phyloP scores from a whole-genome alignment of 441 rosid genomes.

The Melastoma candidum region DNA sequence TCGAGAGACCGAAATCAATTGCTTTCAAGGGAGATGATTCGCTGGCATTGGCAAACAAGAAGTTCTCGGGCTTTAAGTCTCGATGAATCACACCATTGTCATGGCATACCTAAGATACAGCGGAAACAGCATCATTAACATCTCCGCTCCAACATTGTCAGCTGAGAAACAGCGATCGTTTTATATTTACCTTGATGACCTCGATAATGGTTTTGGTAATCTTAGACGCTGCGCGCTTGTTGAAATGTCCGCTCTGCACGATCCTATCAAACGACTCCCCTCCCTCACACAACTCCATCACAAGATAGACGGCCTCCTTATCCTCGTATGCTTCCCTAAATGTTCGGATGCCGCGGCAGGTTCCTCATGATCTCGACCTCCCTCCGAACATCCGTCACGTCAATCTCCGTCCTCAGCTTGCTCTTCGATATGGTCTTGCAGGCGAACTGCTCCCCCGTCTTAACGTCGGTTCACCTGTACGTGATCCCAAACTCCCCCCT shows the following conservation, averaged over 20 bases:
- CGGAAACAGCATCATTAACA: too few species aligned
- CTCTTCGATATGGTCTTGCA: slow-evolving; percentile 81
- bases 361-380: slow-evolving; percentile 80
- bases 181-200: slow-evolving; percentile 48
- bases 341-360: slow-evolving; percentile 68
- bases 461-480: slow-evolving; percentile 36
- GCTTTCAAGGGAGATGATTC: slow-evolving; percentile 68
- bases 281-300: slow-evolving; percentile 87
- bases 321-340: slow-evolving; percentile 82
- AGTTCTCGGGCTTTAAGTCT: slow-evolving; percentile 85
- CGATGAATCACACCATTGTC: slow-evolving; percentile 82
- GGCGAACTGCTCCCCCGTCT: slow-evolving; percentile 39
- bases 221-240: slow-evolving; percentile 68
- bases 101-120: slow-evolving; percentile 60
- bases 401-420: slow-evolving; percentile 72
- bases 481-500: slow-evolving; percentile 89
- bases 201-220: slow-evolving; percentile 60
- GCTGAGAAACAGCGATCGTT: too few species aligned
- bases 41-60: slow-evolving; percentile 46
- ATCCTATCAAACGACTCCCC: slow-evolving; percentile 90
- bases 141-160: too few species aligned
- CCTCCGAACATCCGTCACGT: slow-evolving; percentile 77
- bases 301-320: slow-evolving; percentile 56
- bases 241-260: slow-evolving; percentile 63
- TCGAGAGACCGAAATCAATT: slow-evolving; percentile 90